Evolutionary conservation across 225 moss, liverwort and hornwort genomes (phyloP), one percentile per base, ranked within the genome.

Genomic region (Bryoerythrophyllum caledonicum): DNA sequence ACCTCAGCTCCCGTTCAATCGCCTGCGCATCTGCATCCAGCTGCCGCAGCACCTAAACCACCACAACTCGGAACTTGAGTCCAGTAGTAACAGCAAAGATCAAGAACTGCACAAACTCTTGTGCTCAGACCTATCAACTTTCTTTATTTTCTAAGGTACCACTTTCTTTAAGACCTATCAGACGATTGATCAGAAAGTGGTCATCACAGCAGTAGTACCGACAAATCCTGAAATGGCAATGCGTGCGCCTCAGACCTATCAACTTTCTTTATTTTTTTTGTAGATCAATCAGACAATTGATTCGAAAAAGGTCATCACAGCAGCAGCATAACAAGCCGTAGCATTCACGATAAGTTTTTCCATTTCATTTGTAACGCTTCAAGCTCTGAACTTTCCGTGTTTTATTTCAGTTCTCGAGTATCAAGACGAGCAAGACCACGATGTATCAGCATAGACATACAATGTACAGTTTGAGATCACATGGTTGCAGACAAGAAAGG

Each of bases 21-120:
- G 82, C 91, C 67, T 86, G 89, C 28, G 94, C 94, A 82, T 90
- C 90, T 79, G 86, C 91, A 85, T 94, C 94, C 30, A 94, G 83
- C 79, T 90, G 91, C 63, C 94, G 90, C 43, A 94, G 92, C 68
- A 91, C 91, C 94, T 94, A 86, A 77, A 64, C 60, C 63, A 25
- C 58, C 37, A 40, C 46, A 74, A 63, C 35, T 54, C 15, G 44
- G 46, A 34, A 68, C 67, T 32, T 72, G 15, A 73, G 56, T 77
- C 44, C 46, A n/a, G 51, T 40, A 49, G 14, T 19, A 55, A 56
- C 35, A 58, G 34, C 30, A 59, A 43, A 49, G 30, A 17, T 54
- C n/a, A 38, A 77, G 34, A 30, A 63, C 17, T 72, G 57, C 14
- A n/a, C 49, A 66, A 49, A 28, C 46, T 14, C n/a, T 25, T 23